A percentile compares a stretch with the other conserved stretches of the same genome.
Conservation (phyloP, 2,329 filamentous ascomycete genomes). For the Colletotrichum magnum region DNA sequence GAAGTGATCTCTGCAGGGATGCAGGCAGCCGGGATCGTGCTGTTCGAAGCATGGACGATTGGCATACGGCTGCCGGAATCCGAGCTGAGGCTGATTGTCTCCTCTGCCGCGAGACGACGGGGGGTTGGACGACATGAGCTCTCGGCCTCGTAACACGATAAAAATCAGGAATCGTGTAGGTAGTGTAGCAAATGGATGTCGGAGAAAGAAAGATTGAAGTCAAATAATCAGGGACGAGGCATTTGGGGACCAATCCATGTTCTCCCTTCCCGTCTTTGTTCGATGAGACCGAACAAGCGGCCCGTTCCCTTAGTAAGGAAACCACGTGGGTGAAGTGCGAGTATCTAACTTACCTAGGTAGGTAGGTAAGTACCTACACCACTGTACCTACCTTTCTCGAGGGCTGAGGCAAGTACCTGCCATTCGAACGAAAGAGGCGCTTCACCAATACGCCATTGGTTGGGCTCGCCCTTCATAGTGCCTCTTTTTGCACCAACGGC, state of each 20-base stretch:
- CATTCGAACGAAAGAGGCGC: constrained; percentile 13
- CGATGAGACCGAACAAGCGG: constrained; percentile 26
- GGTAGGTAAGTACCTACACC: too few relatives aligned
- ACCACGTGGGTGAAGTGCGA: constrained; percentile 31
- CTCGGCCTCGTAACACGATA: background rate
- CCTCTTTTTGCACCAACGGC: background rate
- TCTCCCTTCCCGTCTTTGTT: constrained; percentile 23
- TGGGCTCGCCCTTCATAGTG: background rate
- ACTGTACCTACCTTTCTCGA: too few relatives aligned
- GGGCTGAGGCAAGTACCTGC: background rate
- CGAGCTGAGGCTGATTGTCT: constrained; percentile 7
- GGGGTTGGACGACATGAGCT: background rate
- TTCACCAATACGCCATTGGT: constrained; percentile 29
- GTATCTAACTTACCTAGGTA: background rate
- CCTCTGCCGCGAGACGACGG: background rate
- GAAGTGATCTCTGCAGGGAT: constrained; percentile 37
- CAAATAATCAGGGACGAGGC: constrained; percentile 3
- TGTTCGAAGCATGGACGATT: constrained; percentile 25
- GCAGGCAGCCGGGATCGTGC: constrained; percentile 34
- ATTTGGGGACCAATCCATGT: constrained; percentile 7
- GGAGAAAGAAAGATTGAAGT: background rate
- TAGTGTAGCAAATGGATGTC: background rate
- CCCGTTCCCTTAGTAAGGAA: constrained; percentile 35
- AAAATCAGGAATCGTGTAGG: background rate
- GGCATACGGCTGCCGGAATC: constrained; percentile 18